Evolutionary conservation across 2,329 filamentous ascomycete species (phyloP), one percentile per base, ranked within the genome.

Genomic region (Penicillium sp.): DNA sequence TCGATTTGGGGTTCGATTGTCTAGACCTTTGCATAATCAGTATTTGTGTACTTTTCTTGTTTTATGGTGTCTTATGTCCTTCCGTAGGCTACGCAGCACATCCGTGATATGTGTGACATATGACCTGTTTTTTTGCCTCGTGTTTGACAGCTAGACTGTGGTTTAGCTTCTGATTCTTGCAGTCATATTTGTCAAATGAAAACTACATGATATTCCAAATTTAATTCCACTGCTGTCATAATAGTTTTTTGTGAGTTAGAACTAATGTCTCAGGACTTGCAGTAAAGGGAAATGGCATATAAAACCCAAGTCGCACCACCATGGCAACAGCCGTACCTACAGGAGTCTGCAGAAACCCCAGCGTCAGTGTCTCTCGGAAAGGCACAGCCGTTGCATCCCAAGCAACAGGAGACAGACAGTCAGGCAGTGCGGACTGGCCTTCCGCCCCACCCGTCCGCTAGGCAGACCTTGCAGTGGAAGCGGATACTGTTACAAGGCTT

Each of bases 391-490:
- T 56, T 58, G 32, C n/a, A 19, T 44, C 39, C 34, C 42, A 36
- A 41, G 9, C 16, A 29, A 38, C 32, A 0, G 5, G 34, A 27
- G 7, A 42, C 14, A 43, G 4, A 44, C 44, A 41, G 39, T n/a
- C 44, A 43, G 4, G 42, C 44, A 41, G 41, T n/a, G 39, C 59
- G 55, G 55, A 45, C 57, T 49, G 56, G 43, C 29, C 41, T 19
- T 38, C 59, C 49, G 46, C 53, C 32, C 32, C 47, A 39, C 53
- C 39, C 29, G 10, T 42, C 44, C 23, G 34, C 35, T 43, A 52
- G 45, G 41, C 30, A 7, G 14, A 50, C 61, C 59, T 63, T 63
- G 61, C 62, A 61, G 62, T 42, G 7, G 42, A 48, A 47, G 43
- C 48, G 39, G 16, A 39, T 11, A 11, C 13, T 38, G 40, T 38